A percentile compares a stretch with the other conserved stretches of the same genome.
Conservation (phyloP, 345 rosid species). For the Psidium friedrichsthalianum region DNA sequence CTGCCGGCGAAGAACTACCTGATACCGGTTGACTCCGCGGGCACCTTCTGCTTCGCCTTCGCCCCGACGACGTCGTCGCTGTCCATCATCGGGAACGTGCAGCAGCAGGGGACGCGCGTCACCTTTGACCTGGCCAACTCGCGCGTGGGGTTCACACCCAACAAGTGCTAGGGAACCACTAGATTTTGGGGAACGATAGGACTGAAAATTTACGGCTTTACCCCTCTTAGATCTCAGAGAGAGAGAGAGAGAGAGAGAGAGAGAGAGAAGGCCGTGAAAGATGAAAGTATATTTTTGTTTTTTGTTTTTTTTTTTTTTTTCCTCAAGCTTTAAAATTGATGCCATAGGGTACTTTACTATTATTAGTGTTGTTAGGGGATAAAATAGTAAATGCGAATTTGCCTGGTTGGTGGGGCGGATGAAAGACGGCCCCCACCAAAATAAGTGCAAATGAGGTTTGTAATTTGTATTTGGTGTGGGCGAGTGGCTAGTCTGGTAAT, state of each 20-base stretch:
- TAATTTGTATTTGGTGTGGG: not conserved
- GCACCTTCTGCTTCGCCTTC: conserved; percentile 88
- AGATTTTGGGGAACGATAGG: not conserved
- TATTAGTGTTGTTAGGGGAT: not conserved
- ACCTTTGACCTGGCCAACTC: conserved; percentile 59
- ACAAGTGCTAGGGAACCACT: conserved; percentile 32
- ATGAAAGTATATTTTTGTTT: not conserved
- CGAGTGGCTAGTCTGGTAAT: not conserved
- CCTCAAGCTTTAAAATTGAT: not conserved
- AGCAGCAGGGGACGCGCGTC: conserved; percentile 93
- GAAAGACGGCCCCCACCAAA: conserved; percentile 5
- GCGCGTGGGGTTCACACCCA: conserved; percentile 52
- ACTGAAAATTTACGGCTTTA: not conserved
- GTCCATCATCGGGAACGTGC: conserved; percentile 93
- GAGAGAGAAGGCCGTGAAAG: not conserved
- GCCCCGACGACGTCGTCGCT: conserved; percentile 77
- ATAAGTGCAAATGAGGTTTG: conserved; percentile 2
- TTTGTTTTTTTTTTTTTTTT: not conserved
- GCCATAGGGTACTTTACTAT: no score
- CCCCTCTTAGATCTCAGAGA: not conserved
- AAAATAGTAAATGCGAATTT: not conserved
- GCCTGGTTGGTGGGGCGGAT: not conserved
- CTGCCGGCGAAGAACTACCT: conserved; percentile 79
- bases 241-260: no score
- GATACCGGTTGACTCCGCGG: conserved; percentile 55